phyloP scores from a whole-genome alignment of 345 rosid genomes.

The Excoecaria agallocha region DNA sequence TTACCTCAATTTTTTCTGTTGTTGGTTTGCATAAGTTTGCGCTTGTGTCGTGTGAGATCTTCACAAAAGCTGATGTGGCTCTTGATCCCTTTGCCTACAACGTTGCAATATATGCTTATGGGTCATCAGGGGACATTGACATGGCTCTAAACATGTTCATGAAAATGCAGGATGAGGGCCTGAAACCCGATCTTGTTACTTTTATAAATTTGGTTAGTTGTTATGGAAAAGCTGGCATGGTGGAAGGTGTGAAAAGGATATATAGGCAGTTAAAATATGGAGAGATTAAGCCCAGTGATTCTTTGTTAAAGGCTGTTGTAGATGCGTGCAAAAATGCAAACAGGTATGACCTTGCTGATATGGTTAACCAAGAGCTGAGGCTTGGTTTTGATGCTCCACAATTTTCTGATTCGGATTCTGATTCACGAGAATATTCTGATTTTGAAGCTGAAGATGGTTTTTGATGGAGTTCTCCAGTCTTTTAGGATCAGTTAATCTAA shows the following conservation, averaged over 20 bases:
- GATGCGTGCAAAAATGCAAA: constrained; percentile 58
- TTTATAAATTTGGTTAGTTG: constrained; percentile 56
- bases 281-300: constrained; percentile 50
- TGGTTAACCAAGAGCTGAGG: constrained; percentile 63
- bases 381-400: constrained; percentile 41
- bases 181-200: constrained; percentile 74
- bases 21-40: constrained; percentile 70
- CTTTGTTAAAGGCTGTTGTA: constrained; percentile 59
- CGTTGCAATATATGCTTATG: constrained; percentile 59
- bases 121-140: constrained; percentile 57
- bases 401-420: constrained; percentile 28
- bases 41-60: constrained; percentile 43
- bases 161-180: constrained; percentile 80
- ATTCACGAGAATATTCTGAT: constrained; percentile 14
- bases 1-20: constrained; percentile 56
- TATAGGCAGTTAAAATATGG: constrained; percentile 54
- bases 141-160: constrained; percentile 60
- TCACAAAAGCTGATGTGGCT: constrained; percentile 40
- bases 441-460: constrained; percentile 20
- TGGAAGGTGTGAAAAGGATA: constrained; percentile 77
- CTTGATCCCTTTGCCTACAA: constrained; percentile 61
- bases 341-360: constrained; percentile 64
- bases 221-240: constrained; percentile 82
- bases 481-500: neutral
- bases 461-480: constrained; percentile 2